phyloP scores from a whole-genome alignment of 1,284 basidiomycete genomes.

The Moesziomyces parantarcticus region DNA sequence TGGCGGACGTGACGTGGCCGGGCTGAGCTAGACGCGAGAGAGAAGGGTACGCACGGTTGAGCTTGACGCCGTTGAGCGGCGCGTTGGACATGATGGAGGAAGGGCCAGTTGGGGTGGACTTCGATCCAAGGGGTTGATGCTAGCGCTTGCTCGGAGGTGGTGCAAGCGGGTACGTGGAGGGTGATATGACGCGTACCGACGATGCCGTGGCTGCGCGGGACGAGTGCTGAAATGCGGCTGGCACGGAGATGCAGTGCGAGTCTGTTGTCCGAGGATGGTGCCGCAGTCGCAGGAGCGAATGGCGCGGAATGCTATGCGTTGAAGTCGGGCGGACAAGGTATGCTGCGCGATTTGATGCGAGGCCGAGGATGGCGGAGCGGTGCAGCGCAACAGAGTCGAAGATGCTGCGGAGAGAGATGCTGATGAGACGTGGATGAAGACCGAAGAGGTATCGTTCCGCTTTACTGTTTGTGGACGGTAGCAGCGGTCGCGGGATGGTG shows the following conservation, averaged over 20 bases:
- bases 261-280: neutral
- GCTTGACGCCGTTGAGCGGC: constrained; percentile 59
- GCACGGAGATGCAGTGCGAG: neutral
- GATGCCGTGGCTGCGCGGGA: neutral
- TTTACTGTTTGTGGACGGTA: constrained; percentile 6
- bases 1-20: neutral
- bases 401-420: constrained; percentile 3
- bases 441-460: constrained; percentile 8
- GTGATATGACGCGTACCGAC: neutral
- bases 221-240: neutral
- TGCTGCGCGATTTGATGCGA: neutral
- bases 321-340: neutral
- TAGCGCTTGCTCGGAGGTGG: neutral
- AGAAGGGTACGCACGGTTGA: constrained; percentile 44
- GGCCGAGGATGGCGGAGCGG: neutral
- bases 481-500: constrained; percentile 1
- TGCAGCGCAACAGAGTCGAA: constrained; percentile 3
- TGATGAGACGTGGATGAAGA: neutral
- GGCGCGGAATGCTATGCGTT: neutral
- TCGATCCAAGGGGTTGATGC: constrained; percentile 4
- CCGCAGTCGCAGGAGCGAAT: too few relatives aligned
- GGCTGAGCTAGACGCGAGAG: neutral
- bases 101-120: constrained; percentile 4
- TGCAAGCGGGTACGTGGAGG: neutral
- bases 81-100: constrained; percentile 52